Percentiles rank a stretch among this genome's conserved stretches.
Conservation (phyloP, 164 flowering plant genomes). For the Annona squamosa region DNA sequence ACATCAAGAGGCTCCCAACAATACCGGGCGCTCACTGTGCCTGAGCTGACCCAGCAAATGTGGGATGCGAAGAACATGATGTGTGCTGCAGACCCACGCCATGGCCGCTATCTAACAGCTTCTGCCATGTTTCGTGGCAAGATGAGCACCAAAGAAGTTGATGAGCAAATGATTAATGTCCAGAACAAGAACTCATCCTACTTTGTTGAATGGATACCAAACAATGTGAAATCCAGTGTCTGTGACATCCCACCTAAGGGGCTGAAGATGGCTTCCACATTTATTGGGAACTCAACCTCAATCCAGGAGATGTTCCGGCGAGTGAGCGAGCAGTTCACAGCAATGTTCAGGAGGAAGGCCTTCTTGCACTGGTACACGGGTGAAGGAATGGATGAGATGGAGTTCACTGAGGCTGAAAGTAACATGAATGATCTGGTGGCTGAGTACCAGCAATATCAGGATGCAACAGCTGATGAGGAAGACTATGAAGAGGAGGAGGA, state of each 20-base stretch:
- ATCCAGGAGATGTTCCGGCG: constrained; percentile 17
- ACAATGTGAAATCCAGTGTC: constrained; percentile 23
- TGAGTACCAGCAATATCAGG: constrained; percentile 6
- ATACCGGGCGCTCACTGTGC: constrained; percentile 3
- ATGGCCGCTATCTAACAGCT: constrained; percentile 1
- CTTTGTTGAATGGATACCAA: constrained; percentile 23
- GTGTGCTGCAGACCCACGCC: constrained; percentile 17
- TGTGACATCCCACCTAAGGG: constrained; percentile 23
- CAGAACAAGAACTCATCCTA: constrained; percentile 22
- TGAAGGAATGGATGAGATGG: constrained; percentile 20
- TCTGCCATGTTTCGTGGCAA: neutral
- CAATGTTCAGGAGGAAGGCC: constrained; percentile 15
- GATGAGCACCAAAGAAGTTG: constrained; percentile 15
- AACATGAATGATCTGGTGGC: constrained; percentile 16
- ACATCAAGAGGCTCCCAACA: neutral
- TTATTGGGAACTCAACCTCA: constrained; percentile 21
- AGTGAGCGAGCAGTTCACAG: constrained; percentile 15
- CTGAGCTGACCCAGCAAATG: constrained; percentile 18
- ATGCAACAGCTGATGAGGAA: neutral
- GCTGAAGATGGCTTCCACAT: constrained; percentile 20
- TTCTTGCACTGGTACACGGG: constrained; percentile 20
- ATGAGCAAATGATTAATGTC: constrained; percentile 20
- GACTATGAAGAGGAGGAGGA: neutral
- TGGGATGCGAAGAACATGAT: constrained; percentile 20
- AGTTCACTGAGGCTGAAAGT: constrained; percentile 19